phyloP scores from a whole-genome alignment of 2,329 filamentous ascomycete genomes.

The Ilyonectria sp. region DNA sequence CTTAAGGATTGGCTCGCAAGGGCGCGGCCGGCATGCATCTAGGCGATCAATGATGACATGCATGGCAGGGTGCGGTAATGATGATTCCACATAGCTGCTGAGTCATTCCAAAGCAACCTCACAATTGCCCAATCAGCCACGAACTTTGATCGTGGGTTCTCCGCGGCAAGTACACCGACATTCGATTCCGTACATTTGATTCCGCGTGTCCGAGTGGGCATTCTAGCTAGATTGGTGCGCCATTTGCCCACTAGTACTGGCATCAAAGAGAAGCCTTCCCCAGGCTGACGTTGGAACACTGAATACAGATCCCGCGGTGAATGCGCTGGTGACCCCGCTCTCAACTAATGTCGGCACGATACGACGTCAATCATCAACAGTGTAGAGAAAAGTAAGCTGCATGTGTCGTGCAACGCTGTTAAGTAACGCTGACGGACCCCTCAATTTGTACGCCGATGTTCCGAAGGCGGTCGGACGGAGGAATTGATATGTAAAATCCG shows the following conservation, averaged over 20 bases:
- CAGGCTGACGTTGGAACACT: neutral
- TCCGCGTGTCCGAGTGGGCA: neutral
- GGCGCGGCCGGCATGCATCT: neutral
- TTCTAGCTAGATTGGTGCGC: neutral
- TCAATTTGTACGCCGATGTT: neutral
- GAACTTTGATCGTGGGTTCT: neutral
- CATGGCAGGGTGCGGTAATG: neutral
- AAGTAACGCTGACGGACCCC: neutral
- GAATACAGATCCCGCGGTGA: neutral
- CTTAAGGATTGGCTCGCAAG: neutral
- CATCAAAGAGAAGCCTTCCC: neutral
- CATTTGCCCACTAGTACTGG: neutral
- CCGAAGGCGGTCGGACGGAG: neutral
- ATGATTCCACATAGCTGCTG: neutral
- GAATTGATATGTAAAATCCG: neutral
- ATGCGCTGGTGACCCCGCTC: neutral
- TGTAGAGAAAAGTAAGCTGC: neutral
- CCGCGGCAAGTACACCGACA: neutral
- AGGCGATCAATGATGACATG: neutral
- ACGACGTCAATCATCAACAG: neutral
- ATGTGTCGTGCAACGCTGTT: neutral
- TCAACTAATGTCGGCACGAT: neutral
- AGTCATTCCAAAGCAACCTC: neutral
- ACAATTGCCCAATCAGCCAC: neutral
- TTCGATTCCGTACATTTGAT: neutral